Evolutionary conservation across 2,329 filamentous ascomycete genomes (phyloP), one percentile per base, ranked within the genome.

Genomic region (Nemania diffusa): DNA sequence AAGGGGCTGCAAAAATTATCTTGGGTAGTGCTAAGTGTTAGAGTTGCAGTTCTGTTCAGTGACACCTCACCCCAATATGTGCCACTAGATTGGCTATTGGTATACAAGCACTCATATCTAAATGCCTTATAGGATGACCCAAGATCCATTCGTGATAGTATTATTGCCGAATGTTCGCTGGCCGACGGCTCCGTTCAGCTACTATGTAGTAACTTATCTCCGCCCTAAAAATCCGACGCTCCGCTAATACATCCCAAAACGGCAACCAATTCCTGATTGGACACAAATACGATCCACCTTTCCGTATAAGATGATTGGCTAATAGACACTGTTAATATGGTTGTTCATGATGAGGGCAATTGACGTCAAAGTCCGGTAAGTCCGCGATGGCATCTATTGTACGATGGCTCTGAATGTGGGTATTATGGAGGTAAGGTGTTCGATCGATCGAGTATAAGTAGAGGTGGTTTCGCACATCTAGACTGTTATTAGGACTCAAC

Each of bases 271-370:
- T 48, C 17, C 24, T 66, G 40, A 60, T 62, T 66, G 48, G 62
- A 0, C 58, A 9, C 11, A 20, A 3, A 29, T 13, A 4, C 26
- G 2, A 11, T 26, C 59, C 42, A 48, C 24, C n/a, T 44, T 61
- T 69, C 20, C 37, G 29, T 69, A 32, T 69, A 69, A 63, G 64
- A 61, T 69, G 64, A 69, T 69, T 69, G 67, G 67, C 9, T 29
- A n/a, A 2, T 4, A n/a, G 22, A 34, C 9, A 27, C 27, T 29
- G 5, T 11, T 26, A 15, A n/a, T 51, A 2, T 27, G 27, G 17
- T 17, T 32, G 29, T 55, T 13, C 22, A 53, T 9, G 22, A 37
- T 7, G 46, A 40, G 20, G 34, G 22, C 40, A 15, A 42, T 22
- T 48, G 20, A 24, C 27, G 13, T 65, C 34, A 34, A 63, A 66